Percentiles rank a stretch among this genome's conserved stretches.
Evolutionary conservation across 1,139 yeast species (phyloP).

Genomic region (Geotrichum histeridarum): DNA sequence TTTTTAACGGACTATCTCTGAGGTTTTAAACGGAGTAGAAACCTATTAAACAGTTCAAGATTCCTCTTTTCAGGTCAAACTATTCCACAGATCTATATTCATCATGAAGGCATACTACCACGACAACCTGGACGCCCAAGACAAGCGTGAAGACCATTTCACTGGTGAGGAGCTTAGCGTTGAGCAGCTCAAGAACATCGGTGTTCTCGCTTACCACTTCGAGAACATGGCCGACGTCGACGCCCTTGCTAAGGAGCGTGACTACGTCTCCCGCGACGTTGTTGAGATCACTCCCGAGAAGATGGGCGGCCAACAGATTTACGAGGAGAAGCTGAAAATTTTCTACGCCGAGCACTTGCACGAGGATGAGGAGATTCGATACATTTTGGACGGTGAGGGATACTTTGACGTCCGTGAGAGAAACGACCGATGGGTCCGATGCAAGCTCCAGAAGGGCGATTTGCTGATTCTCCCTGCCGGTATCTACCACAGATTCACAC

Average conservation of each 20-base stretch:
- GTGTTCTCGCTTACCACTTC: constrained; percentile 63
- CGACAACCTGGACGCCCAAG: constrained; percentile 58
- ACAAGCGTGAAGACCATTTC: constrained; percentile 67
- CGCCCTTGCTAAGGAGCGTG: constrained; percentile 58
- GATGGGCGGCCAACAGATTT: constrained; percentile 61
- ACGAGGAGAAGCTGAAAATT: constrained; percentile 58
- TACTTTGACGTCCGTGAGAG: constrained; percentile 78
- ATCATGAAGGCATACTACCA: constrained; percentile 59
- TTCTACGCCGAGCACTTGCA: constrained; percentile 88
- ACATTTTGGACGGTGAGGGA: constrained; percentile 84
- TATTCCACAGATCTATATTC: background rate
- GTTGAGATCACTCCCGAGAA: constrained; percentile 57
- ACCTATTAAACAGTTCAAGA: no score
- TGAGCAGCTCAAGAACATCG: constrained; percentile 52
- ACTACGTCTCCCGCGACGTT: constrained; percentile 75
- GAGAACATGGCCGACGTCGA: constrained; percentile 56
- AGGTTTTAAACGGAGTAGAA: no score
- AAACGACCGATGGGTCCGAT: constrained; percentile 74
- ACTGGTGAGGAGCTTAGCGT: constrained; percentile 54
- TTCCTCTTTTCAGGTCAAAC: background rate
- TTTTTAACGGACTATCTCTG: no score
- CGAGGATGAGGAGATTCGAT: constrained; percentile 95
- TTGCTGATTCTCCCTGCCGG: constrained; percentile 71
- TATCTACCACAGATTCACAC: constrained; percentile 84
- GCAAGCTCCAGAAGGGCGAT: constrained; percentile 60